A percentile compares a stretch with the other conserved stretches of the same genome.
Conservation (phyloP, 805 yeast genomes). For the Komagataella pseudopastoris region DNA sequence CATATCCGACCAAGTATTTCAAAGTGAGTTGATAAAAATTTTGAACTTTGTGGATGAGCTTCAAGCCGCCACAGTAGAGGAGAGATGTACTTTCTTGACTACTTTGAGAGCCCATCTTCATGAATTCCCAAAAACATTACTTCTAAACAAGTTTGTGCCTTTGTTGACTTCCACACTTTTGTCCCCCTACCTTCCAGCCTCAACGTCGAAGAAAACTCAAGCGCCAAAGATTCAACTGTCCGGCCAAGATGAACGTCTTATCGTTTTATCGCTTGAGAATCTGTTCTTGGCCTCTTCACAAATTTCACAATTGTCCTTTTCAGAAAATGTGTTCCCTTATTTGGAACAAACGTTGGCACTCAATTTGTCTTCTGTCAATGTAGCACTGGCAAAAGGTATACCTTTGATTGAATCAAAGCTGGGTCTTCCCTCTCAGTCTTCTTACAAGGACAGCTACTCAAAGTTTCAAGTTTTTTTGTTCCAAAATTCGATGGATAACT, state of each 20-base stretch:
- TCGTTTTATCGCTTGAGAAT: slow-evolving; percentile 35
- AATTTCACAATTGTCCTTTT: slow-evolving; percentile 67
- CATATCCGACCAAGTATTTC: slow-evolving; percentile 61
- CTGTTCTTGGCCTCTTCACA: slow-evolving; percentile 49
- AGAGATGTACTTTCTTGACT: slow-evolving; percentile 53
- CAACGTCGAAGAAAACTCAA: slow-evolving; percentile 9
- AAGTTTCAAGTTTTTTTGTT: slow-evolving; percentile 17
- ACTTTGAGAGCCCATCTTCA: slow-evolving; percentile 42
- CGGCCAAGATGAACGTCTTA: slow-evolving; percentile 21
- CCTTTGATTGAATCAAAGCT: slow-evolving; percentile 13
- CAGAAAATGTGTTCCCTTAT: slow-evolving; percentile 47
- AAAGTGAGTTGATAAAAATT: slow-evolving; percentile 71
- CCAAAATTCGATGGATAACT: slow-evolving; percentile 14
- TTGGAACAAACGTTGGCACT: slow-evolving; percentile 15
- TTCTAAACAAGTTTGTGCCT: slow-evolving; percentile 64
- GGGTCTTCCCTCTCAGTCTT: slow-evolving; percentile 12
- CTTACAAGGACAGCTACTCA: slow-evolving; percentile 11
- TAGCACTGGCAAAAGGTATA: slow-evolving; percentile 16
- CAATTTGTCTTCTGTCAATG: slow-evolving; percentile 16
- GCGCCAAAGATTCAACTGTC: slow-evolving; percentile 1
- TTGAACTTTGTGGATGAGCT: slow-evolving; percentile 74
- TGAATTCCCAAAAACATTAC: slow-evolving; percentile 43
- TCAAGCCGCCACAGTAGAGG: slow-evolving; percentile 56
- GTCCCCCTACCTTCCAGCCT: slow-evolving; percentile 19
- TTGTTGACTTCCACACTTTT: slow-evolving; percentile 38